phyloP scores from a whole-genome alignment of 164 flowering plant genomes.

The Aristolochia contorta region DNA sequence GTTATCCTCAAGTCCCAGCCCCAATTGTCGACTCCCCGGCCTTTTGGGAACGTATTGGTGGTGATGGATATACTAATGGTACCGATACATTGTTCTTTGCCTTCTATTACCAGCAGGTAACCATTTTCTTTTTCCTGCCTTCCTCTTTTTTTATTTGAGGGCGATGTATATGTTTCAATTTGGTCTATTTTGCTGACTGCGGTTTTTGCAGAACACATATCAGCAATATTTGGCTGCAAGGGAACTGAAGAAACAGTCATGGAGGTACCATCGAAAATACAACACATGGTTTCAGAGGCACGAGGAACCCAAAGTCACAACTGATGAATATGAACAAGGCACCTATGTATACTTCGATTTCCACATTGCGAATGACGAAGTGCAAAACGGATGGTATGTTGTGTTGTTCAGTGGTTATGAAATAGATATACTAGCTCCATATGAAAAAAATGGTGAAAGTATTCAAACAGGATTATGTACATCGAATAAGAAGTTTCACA shows the following conservation, averaged over 20 bases:
- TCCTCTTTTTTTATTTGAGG: not conserved
- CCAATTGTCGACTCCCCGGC: conserved; percentile 84
- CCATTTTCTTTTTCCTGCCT: not conserved
- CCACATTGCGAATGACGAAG: conserved; percentile 64
- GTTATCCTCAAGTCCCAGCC: conserved; percentile 91
- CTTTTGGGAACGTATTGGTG: conserved; percentile 79
- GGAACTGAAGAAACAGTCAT: conserved; percentile 90
- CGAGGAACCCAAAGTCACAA: conserved; percentile 89
- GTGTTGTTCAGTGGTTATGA: not conserved
- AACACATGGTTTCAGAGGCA: conserved; percentile 99
- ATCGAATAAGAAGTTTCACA: too few relatives aligned
- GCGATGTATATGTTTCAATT: not conserved
- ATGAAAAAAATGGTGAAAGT: too few relatives aligned
- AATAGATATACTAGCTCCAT: too few relatives aligned
- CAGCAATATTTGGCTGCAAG: conserved; percentile 97
- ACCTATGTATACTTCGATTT: conserved; percentile 95
- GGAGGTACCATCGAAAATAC: conserved; percentile 95
- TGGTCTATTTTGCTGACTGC: not conserved
- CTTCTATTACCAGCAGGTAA: conserved; percentile 91
- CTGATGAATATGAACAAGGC: conserved; percentile 92
- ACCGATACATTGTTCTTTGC: conserved; percentile 88
- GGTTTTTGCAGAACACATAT: conserved; percentile 65
- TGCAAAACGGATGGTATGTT: conserved; percentile 73
- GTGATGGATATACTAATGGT: conserved; percentile 33
- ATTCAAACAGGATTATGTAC: too few relatives aligned